Percentiles rank a stretch among this genome's conserved stretches.
Conservation (phyloP, 176 grass and related monocot genomes). For the Elymus sibiricus region DNA sequence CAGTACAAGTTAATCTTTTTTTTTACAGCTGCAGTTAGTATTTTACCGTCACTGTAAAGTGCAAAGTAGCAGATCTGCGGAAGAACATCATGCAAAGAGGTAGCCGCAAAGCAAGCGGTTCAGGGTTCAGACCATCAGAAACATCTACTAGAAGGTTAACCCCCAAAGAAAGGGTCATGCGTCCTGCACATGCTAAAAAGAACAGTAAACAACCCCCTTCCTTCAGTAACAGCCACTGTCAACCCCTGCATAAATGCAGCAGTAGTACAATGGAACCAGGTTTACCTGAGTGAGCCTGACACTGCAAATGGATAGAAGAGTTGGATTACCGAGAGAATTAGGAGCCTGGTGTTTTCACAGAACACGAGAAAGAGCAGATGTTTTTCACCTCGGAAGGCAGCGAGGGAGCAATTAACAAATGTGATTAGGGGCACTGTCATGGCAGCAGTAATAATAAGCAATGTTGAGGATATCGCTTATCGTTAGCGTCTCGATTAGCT, state of each 20-base stretch:
- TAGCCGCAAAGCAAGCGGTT: slow-evolving; percentile 34
- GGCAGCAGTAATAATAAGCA: slow-evolving; percentile 41
- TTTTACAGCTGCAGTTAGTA: slow-evolving; percentile 14
- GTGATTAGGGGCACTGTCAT: slow-evolving; percentile 9
- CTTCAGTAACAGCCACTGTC: slow-evolving; percentile 41
- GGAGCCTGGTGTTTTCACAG: slow-evolving; percentile 38
- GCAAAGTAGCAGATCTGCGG: slow-evolving; percentile 1
- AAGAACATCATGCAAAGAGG: slow-evolving; percentile 23
- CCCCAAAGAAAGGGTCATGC: slow-evolving; percentile 2
- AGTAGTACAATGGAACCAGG: slow-evolving; percentile 29
- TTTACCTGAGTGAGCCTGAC: slow-evolving; percentile 32
- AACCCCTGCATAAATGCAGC: slow-evolving; percentile 29
- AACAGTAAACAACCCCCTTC: slow-evolving; percentile 16
- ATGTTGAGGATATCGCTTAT: too few species aligned
- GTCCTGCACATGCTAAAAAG: slow-evolving; percentile 9
- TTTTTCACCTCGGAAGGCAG: slow-evolving; percentile 63
- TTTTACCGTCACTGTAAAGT: background rate
- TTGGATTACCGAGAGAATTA: slow-evolving; percentile 56
- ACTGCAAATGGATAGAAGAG: slow-evolving; percentile 37
- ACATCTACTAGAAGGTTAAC: slow-evolving; percentile 38
- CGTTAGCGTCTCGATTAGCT: too few species aligned
- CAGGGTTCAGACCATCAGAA: slow-evolving; percentile 21
- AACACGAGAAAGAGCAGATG: slow-evolving; percentile 42
- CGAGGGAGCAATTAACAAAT: slow-evolving; percentile 45
- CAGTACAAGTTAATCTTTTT: background rate